Evolutionary conservation across 768 basidiomycete genomes (phyloP), one percentile per base, ranked within the genome.

Genomic region (Lactarius sanguifluus): DNA sequence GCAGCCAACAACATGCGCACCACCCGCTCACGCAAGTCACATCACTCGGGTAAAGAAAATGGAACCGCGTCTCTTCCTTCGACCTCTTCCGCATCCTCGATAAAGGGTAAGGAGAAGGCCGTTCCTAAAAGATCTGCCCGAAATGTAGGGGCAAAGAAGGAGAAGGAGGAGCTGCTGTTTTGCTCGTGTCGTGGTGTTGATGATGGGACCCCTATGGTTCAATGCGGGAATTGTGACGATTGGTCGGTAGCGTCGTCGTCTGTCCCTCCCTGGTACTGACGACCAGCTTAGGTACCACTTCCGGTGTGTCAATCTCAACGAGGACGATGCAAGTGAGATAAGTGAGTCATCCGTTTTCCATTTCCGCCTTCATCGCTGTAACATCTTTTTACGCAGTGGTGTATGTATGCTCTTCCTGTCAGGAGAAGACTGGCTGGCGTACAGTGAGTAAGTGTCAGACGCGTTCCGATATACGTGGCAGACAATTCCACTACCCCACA

Each of bases 171-270:
- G 66, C 62, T 65, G 76, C 1, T 78, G 81, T 72, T 62, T 66
- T 92, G 91, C 78, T 76, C 81, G 3, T 93, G 91, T 75, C 79
- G 81, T 30, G 82, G 82, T 52, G 80, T 81, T 28, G 88, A 92
- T 75, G 88, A 91, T 76, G 91, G 88, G 23, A 82, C 86, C 5
- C 90, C 91, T 16, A 91, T 92, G 90, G 86, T 93, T 41, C 78
- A 78, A 43, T 93, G 91, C 72, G 81, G 83, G 30, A 78, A 81
- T 60, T 93, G 91, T 73, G 78, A 77, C 23, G 85, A 86, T 64
- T 93, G 92, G 91, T 88, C 69, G 70, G 83, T 76, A 30, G 36
- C 61, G 13, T 20, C 23, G 15, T 7, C 1, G 20, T 45, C 62
- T 30, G 5, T 18, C 36, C 52, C 5, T 6, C 16, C 15, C 10